Conservation (phyloP, 2,329 filamentous ascomycete genomes). For the Neophaeococcomyces mojaviensis region DNA sequence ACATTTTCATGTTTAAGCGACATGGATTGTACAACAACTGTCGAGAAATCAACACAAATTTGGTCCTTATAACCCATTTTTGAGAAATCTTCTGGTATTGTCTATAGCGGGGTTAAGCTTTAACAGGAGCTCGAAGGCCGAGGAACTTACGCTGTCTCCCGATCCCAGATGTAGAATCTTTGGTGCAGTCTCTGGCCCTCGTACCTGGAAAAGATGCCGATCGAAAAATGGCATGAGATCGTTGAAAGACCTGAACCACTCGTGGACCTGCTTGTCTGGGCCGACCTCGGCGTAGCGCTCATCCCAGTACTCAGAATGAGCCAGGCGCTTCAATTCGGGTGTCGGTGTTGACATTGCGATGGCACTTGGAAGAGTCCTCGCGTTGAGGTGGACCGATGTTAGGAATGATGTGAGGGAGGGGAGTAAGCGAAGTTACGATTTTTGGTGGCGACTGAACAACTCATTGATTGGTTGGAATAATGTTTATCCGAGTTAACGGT, state of each 20-base stretch:
- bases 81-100: constrained; percentile 44
- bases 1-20: constrained; percentile 32
- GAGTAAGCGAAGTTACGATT: too few species aligned
- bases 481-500: too few species aligned
- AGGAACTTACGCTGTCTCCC: constrained; percentile 8
- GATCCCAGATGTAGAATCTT: constrained; percentile 15
- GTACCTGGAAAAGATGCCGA: constrained; percentile 15
- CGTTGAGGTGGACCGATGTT: too few species aligned
- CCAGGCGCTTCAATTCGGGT: constrained; percentile 13
- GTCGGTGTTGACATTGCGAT: too few species aligned
- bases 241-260: constrained; percentile 19
- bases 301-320: constrained; percentile 18
- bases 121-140: background rate
- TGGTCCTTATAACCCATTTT: constrained; percentile 45
- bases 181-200: constrained; percentile 11
- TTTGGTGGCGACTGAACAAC: too few species aligned
- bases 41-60: constrained; percentile 51
- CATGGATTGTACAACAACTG: constrained; percentile 49
- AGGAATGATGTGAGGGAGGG: too few species aligned
- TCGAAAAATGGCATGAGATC: constrained; percentile 16
- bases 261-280: constrained; percentile 16
- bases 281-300: constrained; percentile 17
- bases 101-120: constrained; percentile 31
- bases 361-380: too few species aligned
- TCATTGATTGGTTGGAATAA: too few species aligned